Conservation (phyloP, 192 early-diverging fungal species). For the Globomyces pollinis-pini region DNA sequence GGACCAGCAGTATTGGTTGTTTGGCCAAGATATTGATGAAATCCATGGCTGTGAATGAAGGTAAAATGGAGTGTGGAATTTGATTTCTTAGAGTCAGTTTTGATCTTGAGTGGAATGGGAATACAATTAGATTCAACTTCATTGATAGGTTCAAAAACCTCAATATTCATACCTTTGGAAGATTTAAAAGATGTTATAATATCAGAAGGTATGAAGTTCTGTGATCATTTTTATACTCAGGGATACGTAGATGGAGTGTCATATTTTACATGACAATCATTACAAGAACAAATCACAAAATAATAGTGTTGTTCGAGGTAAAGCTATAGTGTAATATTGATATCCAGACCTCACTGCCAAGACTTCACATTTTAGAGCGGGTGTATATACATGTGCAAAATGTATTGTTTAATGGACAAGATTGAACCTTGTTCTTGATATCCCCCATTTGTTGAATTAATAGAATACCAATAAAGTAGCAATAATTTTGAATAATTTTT, state of each 20-base stretch:
- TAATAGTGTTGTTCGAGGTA: too few species aligned
- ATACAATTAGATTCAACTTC: neutral
- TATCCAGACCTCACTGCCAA: neutral
- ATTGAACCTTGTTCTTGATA: neutral
- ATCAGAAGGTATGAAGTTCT: neutral
- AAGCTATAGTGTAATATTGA: neutral
- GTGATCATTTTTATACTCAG: too few species aligned
- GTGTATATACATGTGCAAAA: neutral
- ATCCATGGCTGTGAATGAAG: neutral
- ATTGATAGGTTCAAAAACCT: neutral
- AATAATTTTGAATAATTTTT: neutral
- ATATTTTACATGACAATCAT: neutral
- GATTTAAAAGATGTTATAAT: neutral
- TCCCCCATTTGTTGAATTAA: neutral
- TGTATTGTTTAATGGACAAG: too few species aligned
- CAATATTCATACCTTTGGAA: neutral
- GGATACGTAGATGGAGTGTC: neutral
- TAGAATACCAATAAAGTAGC: neutral
- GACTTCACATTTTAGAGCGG: neutral
- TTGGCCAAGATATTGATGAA: neutral
- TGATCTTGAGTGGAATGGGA: neutral
- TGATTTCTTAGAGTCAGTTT: neutral
- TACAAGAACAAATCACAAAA: too few species aligned
- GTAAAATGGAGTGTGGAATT: neutral
- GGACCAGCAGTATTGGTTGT: neutral